Evolutionary conservation across 352 stramenopile species (phyloP).

Genomic region (Poterioochromonas sp.): DNA sequence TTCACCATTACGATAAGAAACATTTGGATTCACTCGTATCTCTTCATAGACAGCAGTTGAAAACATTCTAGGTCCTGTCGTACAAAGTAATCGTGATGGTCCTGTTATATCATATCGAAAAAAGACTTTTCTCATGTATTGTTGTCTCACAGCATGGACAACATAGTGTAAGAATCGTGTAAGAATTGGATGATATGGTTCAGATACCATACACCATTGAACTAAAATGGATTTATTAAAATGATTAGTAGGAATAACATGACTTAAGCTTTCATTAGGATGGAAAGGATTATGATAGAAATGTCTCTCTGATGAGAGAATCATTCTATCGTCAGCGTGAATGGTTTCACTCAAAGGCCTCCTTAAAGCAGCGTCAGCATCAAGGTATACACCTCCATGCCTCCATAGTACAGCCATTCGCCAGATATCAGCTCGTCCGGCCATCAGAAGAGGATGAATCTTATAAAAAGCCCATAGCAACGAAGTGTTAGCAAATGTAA

Average conservation of each 20-base stretch:
- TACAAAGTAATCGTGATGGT: too few species aligned
- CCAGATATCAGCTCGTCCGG: constrained; percentile 10
- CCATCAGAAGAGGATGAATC: not conserved
- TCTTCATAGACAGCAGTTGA: too few species aligned
- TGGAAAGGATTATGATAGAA: constrained; percentile 18
- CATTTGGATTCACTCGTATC: too few species aligned
- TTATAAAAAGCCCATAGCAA: constrained; percentile 16
- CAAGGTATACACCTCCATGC: constrained; percentile 16
- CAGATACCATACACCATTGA: constrained; percentile 10
- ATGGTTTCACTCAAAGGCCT: not conserved
- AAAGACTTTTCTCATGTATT: too few species aligned
- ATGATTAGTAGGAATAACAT: constrained; percentile 7
- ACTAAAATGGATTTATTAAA: not conserved
- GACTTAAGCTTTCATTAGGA: not conserved
- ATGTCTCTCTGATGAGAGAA: constrained; percentile 17
- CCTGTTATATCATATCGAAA: too few species aligned
- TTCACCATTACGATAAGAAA: too few species aligned
- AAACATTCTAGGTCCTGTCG: too few species aligned
- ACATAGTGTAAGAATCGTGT: too few species aligned
- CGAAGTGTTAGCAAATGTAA: not conserved
- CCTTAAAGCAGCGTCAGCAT: not conserved
- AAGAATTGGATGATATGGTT: constrained; percentile 10
- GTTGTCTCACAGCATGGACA: too few species aligned
- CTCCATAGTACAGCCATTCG: constrained; percentile 7
- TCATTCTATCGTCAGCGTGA: not conserved